Percentiles rank a stretch among this genome's conserved stretches.
Conservation (phyloP, 768 basidiomycete species). For the Amylocystis lapponica region DNA sequence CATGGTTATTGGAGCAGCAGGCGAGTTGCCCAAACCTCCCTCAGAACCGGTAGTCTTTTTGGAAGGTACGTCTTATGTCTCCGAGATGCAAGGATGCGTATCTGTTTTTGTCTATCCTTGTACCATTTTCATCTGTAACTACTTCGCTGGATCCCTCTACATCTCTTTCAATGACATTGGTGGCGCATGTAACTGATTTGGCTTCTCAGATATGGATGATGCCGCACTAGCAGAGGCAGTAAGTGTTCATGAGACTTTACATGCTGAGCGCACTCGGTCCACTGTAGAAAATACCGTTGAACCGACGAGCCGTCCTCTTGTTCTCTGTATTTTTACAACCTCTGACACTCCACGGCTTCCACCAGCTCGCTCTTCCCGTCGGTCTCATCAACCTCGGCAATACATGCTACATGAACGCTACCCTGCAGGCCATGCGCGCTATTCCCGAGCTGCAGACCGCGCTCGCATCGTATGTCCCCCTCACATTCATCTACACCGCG, state of each 20-base stretch:
- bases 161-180: too few species aligned
- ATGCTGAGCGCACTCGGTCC: not conserved
- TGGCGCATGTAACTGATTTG: not conserved
- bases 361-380: constrained; percentile 73
- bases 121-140: too few species aligned
- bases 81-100: not conserved
- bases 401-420: constrained; percentile 97
- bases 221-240: constrained; percentile 75
- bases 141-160: too few species aligned
- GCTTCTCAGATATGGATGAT: constrained; percentile 70
- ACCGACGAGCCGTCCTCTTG: too few species aligned
- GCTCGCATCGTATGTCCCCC: constrained; percentile 46
- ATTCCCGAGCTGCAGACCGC: constrained; percentile 85
- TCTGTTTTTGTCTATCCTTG: not conserved
- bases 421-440: constrained; percentile 87
- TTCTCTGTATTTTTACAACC: not conserved
- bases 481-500: not conserved
- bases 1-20: constrained; percentile 91
- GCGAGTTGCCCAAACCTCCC: constrained; percentile 87
- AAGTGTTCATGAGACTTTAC: constrained; percentile 19
- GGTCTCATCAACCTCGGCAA: constrained; percentile 87
- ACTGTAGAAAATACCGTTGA: too few species aligned
- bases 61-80: constrained; percentile 63
- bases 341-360: too few species aligned
- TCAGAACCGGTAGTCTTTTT: constrained; percentile 73